Evolutionary conservation across 148 eudicot species (phyloP), one percentile per base, ranked within the genome.

Genomic region (Diospyros lotus): DNA sequence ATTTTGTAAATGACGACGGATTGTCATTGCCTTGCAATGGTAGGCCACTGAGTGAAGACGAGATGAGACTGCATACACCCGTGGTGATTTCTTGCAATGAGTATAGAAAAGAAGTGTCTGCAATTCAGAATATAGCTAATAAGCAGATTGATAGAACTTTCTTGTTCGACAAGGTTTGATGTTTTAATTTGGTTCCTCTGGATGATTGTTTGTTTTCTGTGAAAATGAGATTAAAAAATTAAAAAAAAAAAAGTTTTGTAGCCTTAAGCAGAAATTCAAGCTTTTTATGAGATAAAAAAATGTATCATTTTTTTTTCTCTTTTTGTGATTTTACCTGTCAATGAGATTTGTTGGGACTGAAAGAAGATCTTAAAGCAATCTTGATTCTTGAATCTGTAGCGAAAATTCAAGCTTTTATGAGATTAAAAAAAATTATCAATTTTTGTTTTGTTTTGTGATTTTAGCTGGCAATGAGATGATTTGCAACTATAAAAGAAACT

Each of bases 71-170:
- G 74, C 93, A 85, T 42, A 91, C 97, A 9, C 99, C 99, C 0
- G 83, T 83, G 67, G 98, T 89, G 67, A 90, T 96, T 79, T 69
- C 90, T 76, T 93, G 94, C 74, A 88, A 88, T 78, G 99, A 96
- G 83, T 85, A 80, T 73, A 85, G 91, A 79, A 84, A 97, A 84
- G 99, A 95, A 86, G 91, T 96, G 64, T 79, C 89, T 73, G 99
- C 90, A 58, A 88, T 89, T 80, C 98, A 93, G 89, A 82, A 82
- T 60, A 93, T 96, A 52, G 99, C 98, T 75, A 93, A 91, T 83
- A 93, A 93, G 90, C 99, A 93, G 80, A 96, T 93, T 81, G 99
- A 96, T 81, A 86, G 90, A 76, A 91, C 93, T 72, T 96, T 96
- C 79, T 75, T 85, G 52, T 96, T 96, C 74, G 98, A 96, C 72